Base-by-base conservation (phyloP, 2,329 filamentous ascomycete genomes). In the Chaetomiaceae sp. region DNA sequence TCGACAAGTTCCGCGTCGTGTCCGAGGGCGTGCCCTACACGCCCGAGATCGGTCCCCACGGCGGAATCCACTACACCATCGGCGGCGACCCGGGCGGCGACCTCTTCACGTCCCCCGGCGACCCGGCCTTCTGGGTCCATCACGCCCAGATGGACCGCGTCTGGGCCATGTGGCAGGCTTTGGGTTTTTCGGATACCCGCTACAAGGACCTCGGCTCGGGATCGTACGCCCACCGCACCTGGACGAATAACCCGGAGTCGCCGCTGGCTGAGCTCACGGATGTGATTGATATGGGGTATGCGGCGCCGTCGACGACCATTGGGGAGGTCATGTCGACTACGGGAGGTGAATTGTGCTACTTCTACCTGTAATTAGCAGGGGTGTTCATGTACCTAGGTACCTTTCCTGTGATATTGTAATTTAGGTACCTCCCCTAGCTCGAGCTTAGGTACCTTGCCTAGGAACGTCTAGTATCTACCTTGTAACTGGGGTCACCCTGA, bases 71-170 rank as follows among this genome's bases (percentile, higher is more conserved):
- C 46, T 67, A 63, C 55, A 58, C 61, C 6, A 68, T 71, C 38
- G 66, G 62, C 27, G 67, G 68, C 38, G 68, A 70, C 48, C 68
- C 68, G 7, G 68, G 68, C 33, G 65, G 64, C 31, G 63, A 67
- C 39, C 58, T 65, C 9, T 66, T 61, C 36, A 54, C 51, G 15
- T 54, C 47, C 8, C 53, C 55, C n/a, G 51, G 44, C 15, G 58
- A 60, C 31, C 55, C 57, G n/a, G 55, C 53, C 6, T 59, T 57
- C 25, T 61, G 47, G 45, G 47, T 58, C 4, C 57, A 59, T 25
- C 59, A 61, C 51, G 51, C 38, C 2, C 37, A 55, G 38, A 58
- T 61, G 45, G 59, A 59, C 48, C 54, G 57, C 8, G 19, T 61
- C 25, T 61, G 59, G 57, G 20, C 57, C 1, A 15, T 48, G 19